Conservation (phyloP, 805 yeast genomes). For the Yamadazyma phyllophila region DNA sequence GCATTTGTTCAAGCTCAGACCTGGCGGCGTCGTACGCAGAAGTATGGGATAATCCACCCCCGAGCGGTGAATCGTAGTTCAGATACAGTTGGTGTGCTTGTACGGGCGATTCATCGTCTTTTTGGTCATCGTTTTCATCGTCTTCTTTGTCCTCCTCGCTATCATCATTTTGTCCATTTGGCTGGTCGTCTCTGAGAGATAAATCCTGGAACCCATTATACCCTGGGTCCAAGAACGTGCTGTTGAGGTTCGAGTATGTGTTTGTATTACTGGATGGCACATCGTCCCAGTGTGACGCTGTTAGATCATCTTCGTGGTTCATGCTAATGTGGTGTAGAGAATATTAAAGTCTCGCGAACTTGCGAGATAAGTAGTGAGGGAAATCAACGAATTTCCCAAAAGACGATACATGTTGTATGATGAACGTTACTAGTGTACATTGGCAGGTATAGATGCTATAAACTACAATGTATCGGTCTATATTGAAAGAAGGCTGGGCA, state of each 20-base stretch:
- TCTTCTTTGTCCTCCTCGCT: slow-evolving; percentile 9
- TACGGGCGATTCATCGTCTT: neutral
- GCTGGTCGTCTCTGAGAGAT: slow-evolving; percentile 15
- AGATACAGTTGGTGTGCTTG: neutral
- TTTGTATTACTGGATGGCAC: slow-evolving; percentile 35
- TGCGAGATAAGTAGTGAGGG: too few species aligned
- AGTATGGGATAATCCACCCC: neutral
- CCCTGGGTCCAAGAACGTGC: slow-evolving; percentile 12
- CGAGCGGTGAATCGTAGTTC: neutral
- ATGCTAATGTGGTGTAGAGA: slow-evolving; percentile 17
- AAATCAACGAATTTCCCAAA: too few species aligned
- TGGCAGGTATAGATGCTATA: too few species aligned
- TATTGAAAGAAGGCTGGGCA: neutral
- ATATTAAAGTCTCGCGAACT: neutral
- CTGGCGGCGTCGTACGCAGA: slow-evolving; percentile 15
- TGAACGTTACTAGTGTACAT: neutral
- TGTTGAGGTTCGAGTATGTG: neutral
- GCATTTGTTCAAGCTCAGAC: slow-evolving; percentile 20
- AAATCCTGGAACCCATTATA: slow-evolving; percentile 21
- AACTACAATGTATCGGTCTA: too few species aligned
- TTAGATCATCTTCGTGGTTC: slow-evolving; percentile 48
- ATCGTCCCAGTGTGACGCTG: slow-evolving; percentile 64
- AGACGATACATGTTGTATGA: too few species aligned
- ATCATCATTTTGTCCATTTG: slow-evolving; percentile 16
- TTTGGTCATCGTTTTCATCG: neutral